These are phyloP conservation scores for Fusarium sp. DNA, from an alignment of 2,329 filamentous ascomycete species.

Conservation along the genomic window DNA sequence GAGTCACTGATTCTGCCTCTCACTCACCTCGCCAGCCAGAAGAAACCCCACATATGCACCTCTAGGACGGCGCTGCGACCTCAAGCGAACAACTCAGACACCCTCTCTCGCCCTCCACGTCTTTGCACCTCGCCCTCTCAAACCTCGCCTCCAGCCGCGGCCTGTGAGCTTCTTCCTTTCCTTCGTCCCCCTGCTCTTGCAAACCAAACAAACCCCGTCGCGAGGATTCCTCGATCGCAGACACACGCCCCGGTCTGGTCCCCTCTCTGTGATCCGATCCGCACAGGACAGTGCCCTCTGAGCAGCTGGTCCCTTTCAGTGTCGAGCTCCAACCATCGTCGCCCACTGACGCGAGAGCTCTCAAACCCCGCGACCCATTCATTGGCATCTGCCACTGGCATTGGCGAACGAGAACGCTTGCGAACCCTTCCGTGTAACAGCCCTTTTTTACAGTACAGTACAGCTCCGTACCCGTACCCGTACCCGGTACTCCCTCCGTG, in stretches of 20 bases:
- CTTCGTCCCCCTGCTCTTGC: constrained; percentile 21
- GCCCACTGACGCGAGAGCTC: constrained; percentile 45
- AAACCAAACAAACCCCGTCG: constrained; percentile 21
- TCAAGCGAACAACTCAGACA: constrained; percentile 50
- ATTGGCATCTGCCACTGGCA: constrained; percentile 32
- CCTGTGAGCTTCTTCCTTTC: constrained; percentile 15
- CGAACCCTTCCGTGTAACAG: constrained; percentile 42
- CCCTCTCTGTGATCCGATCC: constrained; percentile 12
- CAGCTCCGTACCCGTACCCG: constrained; percentile 29
- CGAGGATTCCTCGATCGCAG: constrained; percentile 14
- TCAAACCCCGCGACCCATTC: constrained; percentile 35
- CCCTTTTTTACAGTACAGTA: constrained; percentile 5
- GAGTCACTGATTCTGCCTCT: constrained; percentile 21
- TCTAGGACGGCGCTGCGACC: constrained; percentile 41
- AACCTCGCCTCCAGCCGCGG: constrained; percentile 18
- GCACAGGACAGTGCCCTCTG: neutral
- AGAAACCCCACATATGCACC: constrained; percentile 54
- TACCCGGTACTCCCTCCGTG: constrained; percentile 34
- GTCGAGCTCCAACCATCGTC: neutral
- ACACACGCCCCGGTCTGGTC: constrained; percentile 29
- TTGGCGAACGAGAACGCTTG: constrained; percentile 47
- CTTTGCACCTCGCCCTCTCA: constrained; percentile 26
- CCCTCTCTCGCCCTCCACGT: constrained; percentile 39
- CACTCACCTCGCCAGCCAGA: constrained; percentile 45
- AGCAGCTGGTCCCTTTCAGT: neutral